phyloP scores from a whole-genome alignment of 2,329 filamentous ascomycete species.

The Scedosporium aurantiacum region DNA sequence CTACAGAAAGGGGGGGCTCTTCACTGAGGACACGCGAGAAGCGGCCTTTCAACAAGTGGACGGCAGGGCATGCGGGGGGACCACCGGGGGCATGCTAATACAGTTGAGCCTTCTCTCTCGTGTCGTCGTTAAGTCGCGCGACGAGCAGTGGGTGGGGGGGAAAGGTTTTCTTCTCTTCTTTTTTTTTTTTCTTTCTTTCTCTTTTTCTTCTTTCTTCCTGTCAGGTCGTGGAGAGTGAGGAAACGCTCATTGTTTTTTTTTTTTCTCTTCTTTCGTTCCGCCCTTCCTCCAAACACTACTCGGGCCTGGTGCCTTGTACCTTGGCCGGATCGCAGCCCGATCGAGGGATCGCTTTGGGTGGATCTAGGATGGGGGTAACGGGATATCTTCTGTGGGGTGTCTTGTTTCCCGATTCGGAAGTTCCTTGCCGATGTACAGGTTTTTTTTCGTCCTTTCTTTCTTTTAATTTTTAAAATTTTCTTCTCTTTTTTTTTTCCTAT shows the following conservation, averaged over 20 bases:
- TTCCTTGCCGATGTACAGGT: not conserved
- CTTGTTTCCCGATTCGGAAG: not conserved
- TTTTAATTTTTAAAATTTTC: not conserved
- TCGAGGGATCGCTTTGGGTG: not conserved
- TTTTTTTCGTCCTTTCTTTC: not conserved
- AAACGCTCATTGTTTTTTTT: constrained; percentile 1
- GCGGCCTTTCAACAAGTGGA: not conserved
- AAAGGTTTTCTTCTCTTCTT: not conserved
- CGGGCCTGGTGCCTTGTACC: not conserved
- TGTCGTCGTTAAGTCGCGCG: not conserved
- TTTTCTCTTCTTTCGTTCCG: not conserved
- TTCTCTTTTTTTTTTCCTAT: not conserved
- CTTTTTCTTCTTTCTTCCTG: not conserved
- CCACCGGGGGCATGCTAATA: not conserved
- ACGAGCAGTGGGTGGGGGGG: not conserved
- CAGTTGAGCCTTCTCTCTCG: not conserved
- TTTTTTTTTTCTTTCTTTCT: not conserved
- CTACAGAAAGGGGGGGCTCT: not conserved
- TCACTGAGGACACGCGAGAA: constrained; percentile 2
- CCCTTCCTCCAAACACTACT: not conserved
- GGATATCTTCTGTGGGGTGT: not conserved
- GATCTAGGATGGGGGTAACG: not conserved
- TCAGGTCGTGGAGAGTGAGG: not conserved
- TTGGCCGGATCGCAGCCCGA: not conserved
- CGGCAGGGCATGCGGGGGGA: not conserved